phyloP scores from a whole-genome alignment of 2,329 filamentous ascomycete genomes.

The Magnaporthiopsis poae region DNA sequence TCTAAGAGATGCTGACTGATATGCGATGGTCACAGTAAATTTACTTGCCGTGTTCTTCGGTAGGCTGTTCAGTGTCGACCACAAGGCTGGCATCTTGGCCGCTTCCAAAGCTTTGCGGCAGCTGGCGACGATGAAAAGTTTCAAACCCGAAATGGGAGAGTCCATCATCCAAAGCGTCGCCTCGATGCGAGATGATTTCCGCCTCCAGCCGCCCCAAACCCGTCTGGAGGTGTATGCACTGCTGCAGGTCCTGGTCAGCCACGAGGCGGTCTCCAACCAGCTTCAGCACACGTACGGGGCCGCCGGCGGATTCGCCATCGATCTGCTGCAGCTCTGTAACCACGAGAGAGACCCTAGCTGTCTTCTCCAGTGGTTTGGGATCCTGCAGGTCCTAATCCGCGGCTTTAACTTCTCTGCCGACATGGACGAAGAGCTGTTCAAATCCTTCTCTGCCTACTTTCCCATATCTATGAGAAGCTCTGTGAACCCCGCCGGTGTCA shows the following conservation, averaged over 20 bases:
- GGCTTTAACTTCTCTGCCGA: slow-evolving; percentile 30
- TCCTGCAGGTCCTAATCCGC: slow-evolving; percentile 22
- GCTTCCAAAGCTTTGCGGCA: slow-evolving; percentile 42
- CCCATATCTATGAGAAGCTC: slow-evolving; percentile 48
- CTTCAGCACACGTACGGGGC: slow-evolving; percentile 34
- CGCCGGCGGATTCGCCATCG: slow-evolving; percentile 35
- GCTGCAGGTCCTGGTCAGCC: slow-evolving; percentile 33
- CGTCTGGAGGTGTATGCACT: slow-evolving; percentile 43
- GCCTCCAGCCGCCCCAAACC: slow-evolving; percentile 40
- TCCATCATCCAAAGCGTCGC: slow-evolving; percentile 40
- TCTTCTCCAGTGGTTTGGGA: slow-evolving; percentile 47
- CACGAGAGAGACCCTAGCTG: slow-evolving; percentile 49
- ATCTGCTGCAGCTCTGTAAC: slow-evolving; percentile 40
- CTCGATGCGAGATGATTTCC: slow-evolving; percentile 47
- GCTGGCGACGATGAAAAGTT: slow-evolving; percentile 39
- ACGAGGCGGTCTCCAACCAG: slow-evolving; percentile 32
- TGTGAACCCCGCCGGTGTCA: slow-evolving; percentile 38
- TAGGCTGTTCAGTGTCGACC: slow-evolving; percentile 49
- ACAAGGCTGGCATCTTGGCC: slow-evolving; percentile 48
- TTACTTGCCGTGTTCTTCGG: slow-evolving; percentile 41
- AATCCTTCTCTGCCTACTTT: slow-evolving; percentile 49
- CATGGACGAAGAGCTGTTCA: slow-evolving; percentile 41
- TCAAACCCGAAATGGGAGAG: slow-evolving; percentile 37
- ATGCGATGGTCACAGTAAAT: slow-evolving; percentile 15
- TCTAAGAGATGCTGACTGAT: not conserved